Base-by-base conservation (phyloP, 2,329 filamentous ascomycete genomes). In the Chaetomium sp. region DNA sequence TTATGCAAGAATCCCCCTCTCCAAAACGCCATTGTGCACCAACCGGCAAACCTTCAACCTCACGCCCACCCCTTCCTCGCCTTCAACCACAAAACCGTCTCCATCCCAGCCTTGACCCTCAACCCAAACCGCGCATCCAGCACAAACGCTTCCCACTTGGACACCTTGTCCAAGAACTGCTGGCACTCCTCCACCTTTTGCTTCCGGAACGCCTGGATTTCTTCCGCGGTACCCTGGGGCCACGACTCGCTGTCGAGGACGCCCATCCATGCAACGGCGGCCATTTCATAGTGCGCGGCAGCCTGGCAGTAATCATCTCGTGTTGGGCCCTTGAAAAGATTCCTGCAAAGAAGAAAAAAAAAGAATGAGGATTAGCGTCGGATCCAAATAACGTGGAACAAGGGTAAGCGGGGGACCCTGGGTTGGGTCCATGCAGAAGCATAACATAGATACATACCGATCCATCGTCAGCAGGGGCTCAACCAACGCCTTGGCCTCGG, bases 201-300 rank as follows among this genome's bases (percentile, higher is more conserved):
- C 32, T 67, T 69, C 12, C 74, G 72, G 61, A 72, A 76, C 4
- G 63, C 69, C 0, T 71, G 68, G 0, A 71, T 59, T 1, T 62
- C 55, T 2, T 49, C 37, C 11, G 36, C 55, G 27, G 45, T 41
- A 2, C 52, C 60, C 0, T 60, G 57, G 3, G 66, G 67, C 58
- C 64, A 71, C 27, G 55, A 54, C 0, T 62, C 64, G 1, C 74
- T 70, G 35, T 71, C 67, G 62, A 74, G 78, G 52, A 76, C 78
- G 65, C 92, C 87, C 55, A 80, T 78, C 91, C 92, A 99, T 1
- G 86, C 75, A 53, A 89, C 82, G 6, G 88, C 89, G 0, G 85
- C 91, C 75, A 94, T 82, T 71, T 99, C 94, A 70, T 96, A 96
- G 62, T 89, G 79, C 1, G 88, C 90, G 0, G 85, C 82, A 0